Percentiles rank a stretch among this genome's conserved stretches.
Conservation (phyloP, 2,329 filamentous ascomycete genomes). For the Trichoderma harzianum region DNA sequence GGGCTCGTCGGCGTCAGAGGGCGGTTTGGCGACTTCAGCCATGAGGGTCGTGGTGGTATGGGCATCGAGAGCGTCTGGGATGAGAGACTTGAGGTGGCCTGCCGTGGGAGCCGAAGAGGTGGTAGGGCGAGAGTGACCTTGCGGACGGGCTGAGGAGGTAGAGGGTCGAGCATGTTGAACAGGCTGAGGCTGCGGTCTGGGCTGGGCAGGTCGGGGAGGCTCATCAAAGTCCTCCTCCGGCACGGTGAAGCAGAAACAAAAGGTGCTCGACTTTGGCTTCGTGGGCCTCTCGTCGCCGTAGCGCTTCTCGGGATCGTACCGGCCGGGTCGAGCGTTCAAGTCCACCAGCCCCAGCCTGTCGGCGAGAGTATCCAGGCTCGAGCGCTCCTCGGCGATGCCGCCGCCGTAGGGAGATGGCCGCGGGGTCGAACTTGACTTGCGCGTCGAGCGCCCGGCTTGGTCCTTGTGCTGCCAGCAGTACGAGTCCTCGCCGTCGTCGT, state of each 20-base stretch:
- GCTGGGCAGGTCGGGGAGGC: slow-evolving; percentile 37
- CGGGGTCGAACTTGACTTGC: slow-evolving; percentile 44
- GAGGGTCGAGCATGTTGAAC: slow-evolving; percentile 36
- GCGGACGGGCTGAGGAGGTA: slow-evolving; percentile 20
- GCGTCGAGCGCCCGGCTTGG: slow-evolving; percentile 58
- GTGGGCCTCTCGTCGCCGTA: slow-evolving; percentile 19
- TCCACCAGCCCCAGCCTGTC: slow-evolving; percentile 75
- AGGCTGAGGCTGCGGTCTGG: slow-evolving; percentile 46
- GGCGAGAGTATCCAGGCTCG: slow-evolving; percentile 83
- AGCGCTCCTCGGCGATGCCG: slow-evolving; percentile 60
- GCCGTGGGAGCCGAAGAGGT: slow-evolving; percentile 33
- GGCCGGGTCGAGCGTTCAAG: slow-evolving; percentile 45
- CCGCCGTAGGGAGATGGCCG: background rate
- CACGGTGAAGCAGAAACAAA: slow-evolving; percentile 54
- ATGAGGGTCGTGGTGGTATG: slow-evolving; percentile 68
- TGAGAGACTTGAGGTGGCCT: slow-evolving; percentile 46
- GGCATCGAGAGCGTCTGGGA: slow-evolving; percentile 65
- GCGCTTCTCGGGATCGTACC: slow-evolving; percentile 26
- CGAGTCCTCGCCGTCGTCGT: slow-evolving; percentile 58
- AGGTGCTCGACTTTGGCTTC: slow-evolving; percentile 27
- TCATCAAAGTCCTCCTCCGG: slow-evolving; percentile 40
- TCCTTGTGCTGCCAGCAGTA: slow-evolving; percentile 97
- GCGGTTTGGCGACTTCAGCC: slow-evolving; percentile 70
- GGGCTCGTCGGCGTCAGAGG: slow-evolving; percentile 64
- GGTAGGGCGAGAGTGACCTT: slow-evolving; percentile 26